A percentile compares a stretch with the other conserved stretches of the same genome.
These are phyloP conservation scores for Rutstroemia sydowiana DNA, from an alignment of 2,329 filamentous ascomycete species.

Conservation along the genomic window DNA sequence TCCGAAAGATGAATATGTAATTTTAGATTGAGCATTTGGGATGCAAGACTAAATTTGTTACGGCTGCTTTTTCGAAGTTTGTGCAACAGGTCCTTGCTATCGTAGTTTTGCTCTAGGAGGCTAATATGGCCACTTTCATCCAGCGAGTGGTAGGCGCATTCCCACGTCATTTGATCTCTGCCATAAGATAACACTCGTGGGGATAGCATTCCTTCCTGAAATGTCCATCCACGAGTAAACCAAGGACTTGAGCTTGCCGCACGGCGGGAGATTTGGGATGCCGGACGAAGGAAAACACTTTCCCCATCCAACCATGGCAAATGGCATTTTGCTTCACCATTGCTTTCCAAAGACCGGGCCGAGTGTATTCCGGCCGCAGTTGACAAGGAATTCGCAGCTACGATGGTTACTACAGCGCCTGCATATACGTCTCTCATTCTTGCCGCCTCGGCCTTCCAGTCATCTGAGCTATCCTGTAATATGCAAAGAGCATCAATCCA, in stretches of 20 bases:
- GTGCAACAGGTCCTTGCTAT: slow-evolving; percentile 12
- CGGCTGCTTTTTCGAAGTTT: slow-evolving; percentile 6
- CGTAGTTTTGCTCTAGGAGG: slow-evolving; percentile 10
- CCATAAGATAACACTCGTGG: slow-evolving; percentile 7
- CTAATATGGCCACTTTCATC: slow-evolving; percentile 10
- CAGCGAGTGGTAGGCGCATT: slow-evolving; percentile 4
- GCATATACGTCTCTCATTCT: slow-evolving; percentile 7
- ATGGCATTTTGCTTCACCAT: background rate
- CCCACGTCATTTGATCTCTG: slow-evolving; percentile 10
- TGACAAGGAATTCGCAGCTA: slow-evolving; percentile 4
- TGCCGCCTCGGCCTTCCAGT: slow-evolving; percentile 1
- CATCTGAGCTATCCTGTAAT: slow-evolving; percentile 6
- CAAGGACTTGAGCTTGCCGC: slow-evolving; percentile 5
- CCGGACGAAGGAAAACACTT: background rate
- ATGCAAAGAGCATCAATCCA: slow-evolving; percentile 10
- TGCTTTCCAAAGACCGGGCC: background rate
- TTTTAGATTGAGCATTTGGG: background rate
- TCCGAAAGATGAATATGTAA: background rate
- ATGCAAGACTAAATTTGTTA: background rate
- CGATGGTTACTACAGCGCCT: slow-evolving; percentile 1
- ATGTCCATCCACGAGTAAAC: slow-evolving; percentile 8
- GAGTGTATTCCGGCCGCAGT: slow-evolving; percentile 5
- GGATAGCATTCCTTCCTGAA: slow-evolving; percentile 5
- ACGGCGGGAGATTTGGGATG: slow-evolving; percentile 5
- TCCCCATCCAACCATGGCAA: background rate